A percentile compares a stretch with the other conserved stretches of the same genome.
Conservation (phyloP, 2,329 filamentous ascomycete genomes). For the Pseudocercospora vitis region DNA sequence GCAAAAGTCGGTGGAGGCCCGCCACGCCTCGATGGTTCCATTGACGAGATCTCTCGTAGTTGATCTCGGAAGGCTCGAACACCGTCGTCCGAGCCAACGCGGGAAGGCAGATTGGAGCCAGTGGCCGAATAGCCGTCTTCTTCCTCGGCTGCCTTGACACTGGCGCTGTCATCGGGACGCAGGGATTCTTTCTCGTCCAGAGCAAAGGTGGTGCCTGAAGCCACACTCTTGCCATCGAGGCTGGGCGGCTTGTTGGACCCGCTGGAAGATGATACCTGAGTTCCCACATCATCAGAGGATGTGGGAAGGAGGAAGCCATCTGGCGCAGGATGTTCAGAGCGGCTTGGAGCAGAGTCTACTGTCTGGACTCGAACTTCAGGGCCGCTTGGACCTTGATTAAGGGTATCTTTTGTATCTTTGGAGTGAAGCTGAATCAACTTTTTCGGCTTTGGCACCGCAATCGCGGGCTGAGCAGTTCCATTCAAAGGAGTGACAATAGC, state of each 20-base stretch:
- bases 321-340: conserved; percentile 19
- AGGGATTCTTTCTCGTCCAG: conserved; percentile 95
- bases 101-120: conserved; percentile 72
- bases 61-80: conserved; percentile 58
- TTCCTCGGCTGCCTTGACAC: conserved; percentile 85
- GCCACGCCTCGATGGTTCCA: conserved; percentile 44
- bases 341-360: conserved; percentile 26
- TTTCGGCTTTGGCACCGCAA: conserved; percentile 23
- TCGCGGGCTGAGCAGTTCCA: conserved; percentile 10
- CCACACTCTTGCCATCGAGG: conserved; percentile 89
- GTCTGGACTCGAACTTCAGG: conserved; percentile 30
- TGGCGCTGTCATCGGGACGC: conserved; percentile 91
- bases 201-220: conserved; percentile 92
- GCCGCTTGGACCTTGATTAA: conserved; percentile 13
- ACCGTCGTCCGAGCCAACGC: conserved; percentile 79
- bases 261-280: conserved; percentile 54
- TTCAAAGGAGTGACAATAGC: conserved; percentile 22
- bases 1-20: conserved; percentile 25
- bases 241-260: conserved; percentile 80
- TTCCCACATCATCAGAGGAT: conserved; percentile 45
- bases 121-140: conserved; percentile 80
- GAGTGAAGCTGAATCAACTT: conserved; percentile 26
- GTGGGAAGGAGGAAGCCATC: conserved; percentile 28
- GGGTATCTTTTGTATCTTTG: conserved; percentile 19
- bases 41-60: conserved; percentile 55